phyloP scores from a whole-genome alignment of 192 early-diverging fungal species.

The Gorgonomyces haynaldii region DNA sequence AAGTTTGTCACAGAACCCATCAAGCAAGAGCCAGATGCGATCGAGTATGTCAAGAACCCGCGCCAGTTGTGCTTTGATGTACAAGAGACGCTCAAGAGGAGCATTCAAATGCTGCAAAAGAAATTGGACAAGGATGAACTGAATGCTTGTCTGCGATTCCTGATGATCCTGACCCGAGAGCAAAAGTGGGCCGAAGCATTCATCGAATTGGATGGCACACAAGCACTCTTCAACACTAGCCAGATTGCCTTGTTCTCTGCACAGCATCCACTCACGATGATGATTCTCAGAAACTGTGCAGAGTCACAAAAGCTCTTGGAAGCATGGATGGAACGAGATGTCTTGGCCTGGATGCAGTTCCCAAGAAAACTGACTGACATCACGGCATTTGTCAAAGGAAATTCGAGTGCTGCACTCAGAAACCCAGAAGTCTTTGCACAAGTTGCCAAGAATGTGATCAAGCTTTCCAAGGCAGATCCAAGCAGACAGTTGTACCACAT shows the following conservation, averaged over 20 bases:
- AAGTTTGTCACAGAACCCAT: no score
- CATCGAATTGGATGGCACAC: constrained; percentile 53
- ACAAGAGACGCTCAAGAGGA: background rate
- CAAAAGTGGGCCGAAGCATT: constrained; percentile 53
- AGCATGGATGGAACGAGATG: constrained; percentile 60
- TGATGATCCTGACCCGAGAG: constrained; percentile 71
- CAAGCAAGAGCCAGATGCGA: constrained; percentile 45
- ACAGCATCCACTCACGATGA: constrained; percentile 65
- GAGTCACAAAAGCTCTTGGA: constrained; percentile 57
- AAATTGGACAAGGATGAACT: constrained; percentile 34
- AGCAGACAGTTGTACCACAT: constrained; percentile 21
- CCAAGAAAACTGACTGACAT: constrained; percentile 62
- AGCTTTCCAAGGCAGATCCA: constrained; percentile 54
- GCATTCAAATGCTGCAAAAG: no score
- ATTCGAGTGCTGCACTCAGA: constrained; percentile 52
- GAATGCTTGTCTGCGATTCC: constrained; percentile 64
- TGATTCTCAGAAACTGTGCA: constrained; percentile 82
- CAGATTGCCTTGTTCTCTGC: constrained; percentile 60
- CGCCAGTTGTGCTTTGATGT: background rate
- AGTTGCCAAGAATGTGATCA: constrained; percentile 49
- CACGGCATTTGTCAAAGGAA: constrained; percentile 55
- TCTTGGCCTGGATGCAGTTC: constrained; percentile 60
- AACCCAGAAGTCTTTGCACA: constrained; percentile 55
- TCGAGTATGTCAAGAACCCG: background rate
- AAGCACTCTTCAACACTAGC: constrained; percentile 47